These are phyloP conservation scores for Sparassis latifolia DNA, from an alignment of 1,284 basidiomycete genomes.

Conservation along the genomic window DNA sequence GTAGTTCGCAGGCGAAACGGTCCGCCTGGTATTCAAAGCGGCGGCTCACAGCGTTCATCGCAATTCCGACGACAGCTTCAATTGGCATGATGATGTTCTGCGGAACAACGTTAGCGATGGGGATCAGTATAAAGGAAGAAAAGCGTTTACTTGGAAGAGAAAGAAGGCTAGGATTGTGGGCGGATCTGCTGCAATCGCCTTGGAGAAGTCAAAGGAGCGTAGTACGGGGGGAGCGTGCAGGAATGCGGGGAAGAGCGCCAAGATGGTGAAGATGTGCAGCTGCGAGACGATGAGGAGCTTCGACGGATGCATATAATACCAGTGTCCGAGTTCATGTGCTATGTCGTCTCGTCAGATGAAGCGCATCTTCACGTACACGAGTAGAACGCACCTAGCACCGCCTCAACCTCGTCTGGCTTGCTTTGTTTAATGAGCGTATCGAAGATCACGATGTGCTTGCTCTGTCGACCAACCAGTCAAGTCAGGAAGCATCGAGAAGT, in stretches of 20 bases:
- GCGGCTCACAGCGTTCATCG: slow-evolving; percentile 76
- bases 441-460: slow-evolving; percentile 95
- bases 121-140: background rate
- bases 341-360: slow-evolving; percentile 8
- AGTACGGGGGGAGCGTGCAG: slow-evolving; percentile 82
- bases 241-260: slow-evolving; percentile 89
- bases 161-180: slow-evolving; percentile 89
- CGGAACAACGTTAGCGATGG: background rate
- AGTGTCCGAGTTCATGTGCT: slow-evolving; percentile 95
- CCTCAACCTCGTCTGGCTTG: slow-evolving; percentile 84
- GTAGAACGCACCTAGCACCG: slow-evolving; percentile 53
- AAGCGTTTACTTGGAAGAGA: slow-evolving; percentile 62
- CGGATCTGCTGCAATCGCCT: slow-evolving; percentile 54
- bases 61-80: slow-evolving; percentile 72
- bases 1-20: slow-evolving; percentile 68
- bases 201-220: slow-evolving; percentile 81
- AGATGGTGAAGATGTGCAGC: slow-evolving; percentile 80
- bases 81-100: slow-evolving; percentile 81
- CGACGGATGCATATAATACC: slow-evolving; percentile 86
- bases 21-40: slow-evolving; percentile 91
- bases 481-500: background rate
- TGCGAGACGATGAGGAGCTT: slow-evolving; percentile 86
- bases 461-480: slow-evolving; percentile 26
- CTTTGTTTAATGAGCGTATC: slow-evolving; percentile 93
- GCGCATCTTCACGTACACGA: background rate